These are phyloP conservation scores for Euphorbia peplus DNA, from an alignment of 345 rosid genomes.

Conservation along the genomic window DNA sequence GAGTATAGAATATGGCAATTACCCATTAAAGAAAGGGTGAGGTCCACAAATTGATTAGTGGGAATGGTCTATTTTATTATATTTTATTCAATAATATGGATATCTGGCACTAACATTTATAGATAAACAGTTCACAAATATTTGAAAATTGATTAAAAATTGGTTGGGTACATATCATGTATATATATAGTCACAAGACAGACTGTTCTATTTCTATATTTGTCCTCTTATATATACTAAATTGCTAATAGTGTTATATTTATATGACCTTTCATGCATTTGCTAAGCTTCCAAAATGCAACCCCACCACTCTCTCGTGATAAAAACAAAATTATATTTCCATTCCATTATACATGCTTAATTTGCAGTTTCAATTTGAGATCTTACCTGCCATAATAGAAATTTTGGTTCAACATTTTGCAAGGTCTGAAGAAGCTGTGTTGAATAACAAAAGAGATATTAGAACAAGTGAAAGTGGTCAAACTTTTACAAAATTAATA, in stretches of 20 bases:
- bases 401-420: too few species aligned
- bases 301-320: background rate
- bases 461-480: too few species aligned
- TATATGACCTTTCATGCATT: background rate
- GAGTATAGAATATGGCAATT: background rate
- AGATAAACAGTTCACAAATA: background rate
- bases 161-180: background rate
- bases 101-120: too few species aligned
- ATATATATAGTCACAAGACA: background rate
- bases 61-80: background rate
- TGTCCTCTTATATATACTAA: background rate
- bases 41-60: constrained; percentile 23
- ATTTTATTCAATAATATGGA: too few species aligned
- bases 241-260: background rate
- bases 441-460: too few species aligned
- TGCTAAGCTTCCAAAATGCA: background rate
- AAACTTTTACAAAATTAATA: too few species aligned
- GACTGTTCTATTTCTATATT: background rate
- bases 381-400: too few species aligned
- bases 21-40: background rate
- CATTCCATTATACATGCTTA: too few species aligned
- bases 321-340: too few species aligned
- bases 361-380: too few species aligned
- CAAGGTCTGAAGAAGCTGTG: too few species aligned
- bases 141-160: background rate